phyloP scores from a whole-genome alignment of 768 basidiomycete genomes.

The Sutorius australiensis region DNA sequence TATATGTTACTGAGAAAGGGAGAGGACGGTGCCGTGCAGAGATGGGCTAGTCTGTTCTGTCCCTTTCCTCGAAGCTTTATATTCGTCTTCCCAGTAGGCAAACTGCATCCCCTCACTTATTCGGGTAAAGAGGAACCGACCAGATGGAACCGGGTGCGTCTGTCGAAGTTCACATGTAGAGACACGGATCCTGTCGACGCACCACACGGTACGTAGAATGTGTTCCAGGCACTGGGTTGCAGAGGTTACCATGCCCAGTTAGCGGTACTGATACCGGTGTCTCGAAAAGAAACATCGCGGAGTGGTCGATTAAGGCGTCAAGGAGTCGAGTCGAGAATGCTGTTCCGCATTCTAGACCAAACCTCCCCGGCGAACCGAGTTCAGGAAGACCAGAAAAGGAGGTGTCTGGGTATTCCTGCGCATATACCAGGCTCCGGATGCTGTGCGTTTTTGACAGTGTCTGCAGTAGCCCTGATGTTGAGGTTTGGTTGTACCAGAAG shows the following conservation, averaged over 20 bases:
- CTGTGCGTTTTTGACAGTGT: background rate
- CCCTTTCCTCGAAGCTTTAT: constrained; percentile 14
- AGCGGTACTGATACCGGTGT: constrained; percentile 15
- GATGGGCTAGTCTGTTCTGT: background rate
- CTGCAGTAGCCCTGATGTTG: background rate
- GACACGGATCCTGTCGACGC: constrained; percentile 1
- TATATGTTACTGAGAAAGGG: background rate
- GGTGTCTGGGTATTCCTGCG: background rate
- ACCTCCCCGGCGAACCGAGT: background rate
- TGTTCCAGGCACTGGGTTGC: constrained; percentile 8
- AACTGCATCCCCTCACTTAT: background rate
- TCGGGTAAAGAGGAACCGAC: background rate
- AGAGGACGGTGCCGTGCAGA: constrained; percentile 1
- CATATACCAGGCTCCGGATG: background rate
- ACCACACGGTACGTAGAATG: background rate
- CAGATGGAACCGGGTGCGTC: constrained; percentile 1
- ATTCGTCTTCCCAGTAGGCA: background rate
- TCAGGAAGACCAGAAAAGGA: background rate
- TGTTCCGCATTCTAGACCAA: background rate
- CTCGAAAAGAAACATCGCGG: constrained; percentile 9
- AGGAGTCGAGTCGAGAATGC: background rate
- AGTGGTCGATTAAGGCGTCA: background rate
- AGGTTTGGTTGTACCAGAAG: background rate
- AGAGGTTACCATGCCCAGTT: constrained; percentile 5
- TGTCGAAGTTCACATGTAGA: constrained; percentile 7